Percentiles rank a stretch among this genome's conserved stretches.
phyloP scores from a whole-genome alignment of 179 eudicot genomes.

The Vitellaria paradoxa region DNA sequence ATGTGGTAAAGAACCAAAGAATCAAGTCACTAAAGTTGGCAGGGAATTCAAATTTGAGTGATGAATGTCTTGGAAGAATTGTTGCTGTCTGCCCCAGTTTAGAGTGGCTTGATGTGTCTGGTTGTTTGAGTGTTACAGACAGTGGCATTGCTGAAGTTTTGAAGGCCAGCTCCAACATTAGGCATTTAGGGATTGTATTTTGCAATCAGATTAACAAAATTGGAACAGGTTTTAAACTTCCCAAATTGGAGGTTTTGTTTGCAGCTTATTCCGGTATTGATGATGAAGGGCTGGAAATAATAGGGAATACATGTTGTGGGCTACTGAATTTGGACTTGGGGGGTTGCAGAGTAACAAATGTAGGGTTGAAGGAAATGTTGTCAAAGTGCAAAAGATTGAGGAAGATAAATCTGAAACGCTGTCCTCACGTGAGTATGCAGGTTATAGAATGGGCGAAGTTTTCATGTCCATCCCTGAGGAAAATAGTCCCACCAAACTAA shows the following conservation, averaged over 20 bases:
- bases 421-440: conserved; percentile 28
- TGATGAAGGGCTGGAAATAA: conserved; percentile 45
- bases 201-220: conserved; percentile 44
- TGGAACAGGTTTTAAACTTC: conserved; percentile 43
- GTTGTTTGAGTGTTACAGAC: conserved; percentile 37
- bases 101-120: conserved; percentile 48
- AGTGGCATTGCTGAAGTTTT: conserved; percentile 47
- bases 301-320: conserved; percentile 47
- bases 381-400: conserved; percentile 45
- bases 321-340: conserved; percentile 44
- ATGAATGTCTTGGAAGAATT: conserved; percentile 45
- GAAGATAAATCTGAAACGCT: conserved; percentile 50
- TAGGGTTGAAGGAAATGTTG: conserved; percentile 40
- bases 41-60: conserved; percentile 32
- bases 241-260: conserved; percentile 37
- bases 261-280: conserved; percentile 49
- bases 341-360: conserved; percentile 41
- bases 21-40: conserved; percentile 42
- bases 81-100: conserved; percentile 51
- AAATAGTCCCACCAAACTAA: conserved; percentile 38
- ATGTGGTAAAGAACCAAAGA: conserved; percentile 25
- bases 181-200: conserved; percentile 43
- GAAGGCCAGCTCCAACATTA: conserved; percentile 34
- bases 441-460: conserved; percentile 44
- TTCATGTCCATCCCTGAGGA: conserved; percentile 49